Base-by-base conservation (phyloP, 768 basidiomycete genomes). In the Amanita rimosa region DNA sequence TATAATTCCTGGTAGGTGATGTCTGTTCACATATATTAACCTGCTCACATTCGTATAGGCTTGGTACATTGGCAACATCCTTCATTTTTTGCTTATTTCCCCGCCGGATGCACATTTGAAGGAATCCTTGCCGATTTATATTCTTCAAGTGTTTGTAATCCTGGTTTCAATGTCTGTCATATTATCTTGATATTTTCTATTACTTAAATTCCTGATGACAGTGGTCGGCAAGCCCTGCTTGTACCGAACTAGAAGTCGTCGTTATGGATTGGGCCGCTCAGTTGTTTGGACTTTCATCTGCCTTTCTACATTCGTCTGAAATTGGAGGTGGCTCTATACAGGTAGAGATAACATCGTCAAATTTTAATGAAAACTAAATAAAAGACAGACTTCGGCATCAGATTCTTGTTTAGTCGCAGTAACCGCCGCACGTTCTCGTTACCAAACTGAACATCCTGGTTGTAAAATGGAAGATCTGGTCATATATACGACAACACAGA, bases 21-120 rank as follows among this genome's bases (percentile, higher is more conserved):
- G 19, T 42, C 6, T 22, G 6, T 11, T 26, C 36, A 19, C 21
- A 36, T 24, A 44, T 27, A 6, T 35, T 45, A 31, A 24, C 8
- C 8, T 43, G 46, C 27, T 19, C 24, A 43, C 36, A 35, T 11
- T 42, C 9, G 42, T 48, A 39, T 46, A 83, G 87, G 90, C 1
- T 68, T 95, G 21, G 87, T 88, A 0, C 83, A 88, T 60, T 97
- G 94, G 93, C 87, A 91, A 59, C 87, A 91, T 53, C 89, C 91
- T 4, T 81, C 78, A 11, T 95, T 95, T 68, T 90, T 88, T 56
- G 91, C 82, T 1, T 95, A 86, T 63, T 95, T 85, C 60, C 88
- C 92, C 0, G 76, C 84, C 3, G 81, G 78, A 22, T 77, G 76
- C 46, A 87, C 81, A 0, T 90, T 88, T 56, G 86, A 84, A 60